Percentiles rank a stretch among this genome's conserved stretches.
phyloP scores from a whole-genome alignment of 2,329 filamentous ascomycete species.

The Alternaria arbusti region DNA sequence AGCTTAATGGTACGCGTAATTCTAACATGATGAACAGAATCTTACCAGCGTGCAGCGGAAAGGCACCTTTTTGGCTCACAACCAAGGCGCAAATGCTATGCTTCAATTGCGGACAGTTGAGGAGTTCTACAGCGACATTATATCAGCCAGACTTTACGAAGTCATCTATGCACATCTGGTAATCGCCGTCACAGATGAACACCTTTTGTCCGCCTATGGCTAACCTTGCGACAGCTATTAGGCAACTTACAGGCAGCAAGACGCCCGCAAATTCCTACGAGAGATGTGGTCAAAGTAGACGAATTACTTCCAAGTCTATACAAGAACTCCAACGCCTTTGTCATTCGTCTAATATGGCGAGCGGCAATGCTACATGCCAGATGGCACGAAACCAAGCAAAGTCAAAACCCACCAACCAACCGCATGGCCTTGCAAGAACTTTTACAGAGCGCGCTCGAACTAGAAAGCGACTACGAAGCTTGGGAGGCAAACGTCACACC shows the following conservation, averaged over 20 bases:
- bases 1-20: neutral
- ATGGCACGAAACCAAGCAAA: conserved; percentile 37
- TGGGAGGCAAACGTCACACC: conserved; percentile 32
- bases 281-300: conserved; percentile 20
- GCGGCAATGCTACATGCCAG: conserved; percentile 32
- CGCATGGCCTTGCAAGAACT: conserved; percentile 29
- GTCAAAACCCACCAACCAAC: conserved; percentile 16
- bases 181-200: neutral
- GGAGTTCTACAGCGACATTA: conserved; percentile 29
- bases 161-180: conserved; percentile 36
- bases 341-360: conserved; percentile 34
- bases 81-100: conserved; percentile 36
- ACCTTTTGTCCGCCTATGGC: neutral
- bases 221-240: conserved; percentile 32
- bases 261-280: conserved; percentile 28
- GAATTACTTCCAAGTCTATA: conserved; percentile 25
- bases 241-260: conserved; percentile 35
- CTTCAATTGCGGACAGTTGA: conserved; percentile 34
- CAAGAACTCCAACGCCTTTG: conserved; percentile 25
- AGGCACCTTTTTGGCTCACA: conserved; percentile 33
- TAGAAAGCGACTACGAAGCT: conserved; percentile 33
- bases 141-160: conserved; percentile 38
- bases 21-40: conserved; percentile 20
- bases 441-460: conserved; percentile 29
- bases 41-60: conserved; percentile 26